Evolutionary conservation across 352 stramenopile species (phyloP).

Genomic region (Pythium rishiriense): DNA sequence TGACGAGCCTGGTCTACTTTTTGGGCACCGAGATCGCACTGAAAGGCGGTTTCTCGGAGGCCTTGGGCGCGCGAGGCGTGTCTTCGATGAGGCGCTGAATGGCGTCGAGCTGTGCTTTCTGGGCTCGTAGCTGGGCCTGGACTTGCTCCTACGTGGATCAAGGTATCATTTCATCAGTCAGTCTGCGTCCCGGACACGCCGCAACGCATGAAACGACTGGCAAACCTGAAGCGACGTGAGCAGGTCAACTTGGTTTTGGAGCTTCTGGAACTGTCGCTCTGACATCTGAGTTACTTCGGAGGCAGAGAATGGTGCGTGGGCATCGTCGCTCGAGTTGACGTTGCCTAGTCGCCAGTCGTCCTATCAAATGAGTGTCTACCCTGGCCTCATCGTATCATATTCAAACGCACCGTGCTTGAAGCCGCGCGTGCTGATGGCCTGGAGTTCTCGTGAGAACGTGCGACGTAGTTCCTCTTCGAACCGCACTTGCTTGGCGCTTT

Average conservation of each 20-base stretch:
- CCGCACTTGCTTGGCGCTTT: constrained; percentile 44
- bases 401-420: constrained; percentile 19
- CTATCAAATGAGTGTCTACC: background rate
- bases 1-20: background rate
- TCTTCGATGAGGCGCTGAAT: constrained; percentile 51
- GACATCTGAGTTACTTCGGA: constrained; percentile 9
- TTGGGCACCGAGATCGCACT: constrained; percentile 39
- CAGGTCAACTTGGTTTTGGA: constrained; percentile 60
- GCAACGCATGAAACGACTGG: constrained; percentile 3
- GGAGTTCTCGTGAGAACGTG: constrained; percentile 51
- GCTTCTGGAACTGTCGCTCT: constrained; percentile 23
- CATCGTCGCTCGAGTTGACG: constrained; percentile 1
- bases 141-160: constrained; percentile 38
- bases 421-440: constrained; percentile 43
- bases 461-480: constrained; percentile 55
- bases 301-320: background rate
- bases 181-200: too few relatives aligned
- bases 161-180: background rate
- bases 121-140: constrained; percentile 51
- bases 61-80: constrained; percentile 12
- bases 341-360: background rate
- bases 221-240: constrained; percentile 54
- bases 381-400: background rate
- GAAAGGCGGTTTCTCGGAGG: constrained; percentile 40
- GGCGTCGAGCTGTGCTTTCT: constrained; percentile 57